These are phyloP conservation scores for Acer yangbiense DNA, from an alignment of 345 rosid species.

Conservation along the genomic window DNA sequence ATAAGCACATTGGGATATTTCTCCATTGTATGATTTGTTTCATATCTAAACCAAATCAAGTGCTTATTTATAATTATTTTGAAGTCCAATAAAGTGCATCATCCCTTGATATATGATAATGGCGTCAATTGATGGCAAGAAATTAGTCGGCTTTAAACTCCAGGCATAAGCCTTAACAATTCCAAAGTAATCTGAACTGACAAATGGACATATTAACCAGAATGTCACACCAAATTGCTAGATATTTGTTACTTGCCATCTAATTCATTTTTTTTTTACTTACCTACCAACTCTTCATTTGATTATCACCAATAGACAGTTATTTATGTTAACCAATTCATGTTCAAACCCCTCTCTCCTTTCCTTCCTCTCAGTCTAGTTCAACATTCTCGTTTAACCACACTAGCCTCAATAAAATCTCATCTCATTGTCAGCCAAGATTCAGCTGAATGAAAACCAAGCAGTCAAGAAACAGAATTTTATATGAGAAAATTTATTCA, in stretches of 20 bases:
- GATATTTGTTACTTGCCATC: not conserved
- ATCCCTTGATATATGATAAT: not conserved
- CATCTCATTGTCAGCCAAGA: not conserved
- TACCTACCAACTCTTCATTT: not conserved
- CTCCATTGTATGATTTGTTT: not conserved
- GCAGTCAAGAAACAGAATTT: not conserved
- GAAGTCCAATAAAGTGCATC: not conserved
- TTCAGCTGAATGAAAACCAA: not conserved
- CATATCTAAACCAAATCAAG: not conserved
- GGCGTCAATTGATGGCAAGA: not conserved
- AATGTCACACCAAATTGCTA: not conserved
- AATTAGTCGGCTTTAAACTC: not conserved
- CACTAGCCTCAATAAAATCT: not conserved
- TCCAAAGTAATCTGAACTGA: not conserved
- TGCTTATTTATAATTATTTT: not conserved
- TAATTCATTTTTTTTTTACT: not conserved
- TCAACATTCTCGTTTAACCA: not conserved
- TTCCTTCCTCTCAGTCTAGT: not conserved
- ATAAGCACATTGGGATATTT: not conserved
- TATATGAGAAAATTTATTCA: not conserved
- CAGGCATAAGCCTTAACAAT: not conserved
- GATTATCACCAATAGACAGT: not conserved
- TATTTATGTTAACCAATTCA: no score
- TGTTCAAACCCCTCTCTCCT: not conserved
- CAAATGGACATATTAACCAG: not conserved